These are phyloP conservation scores for Yamadazyma insecticola DNA, from an alignment of 805 yeast species.

Conservation along the genomic window DNA sequence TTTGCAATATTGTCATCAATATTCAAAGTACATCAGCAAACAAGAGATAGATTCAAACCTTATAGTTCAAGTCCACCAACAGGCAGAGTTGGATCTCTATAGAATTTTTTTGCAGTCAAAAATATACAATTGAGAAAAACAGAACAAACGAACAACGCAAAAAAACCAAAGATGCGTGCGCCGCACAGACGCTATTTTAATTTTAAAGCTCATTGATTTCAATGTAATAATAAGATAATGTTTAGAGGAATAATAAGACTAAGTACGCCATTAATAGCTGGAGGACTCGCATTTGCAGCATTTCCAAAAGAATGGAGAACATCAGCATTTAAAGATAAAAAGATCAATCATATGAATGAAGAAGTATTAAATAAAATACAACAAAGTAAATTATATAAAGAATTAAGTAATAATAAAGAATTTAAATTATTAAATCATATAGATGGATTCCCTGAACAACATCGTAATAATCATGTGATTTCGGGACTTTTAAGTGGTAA, in stretches of 20 bases:
- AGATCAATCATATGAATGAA: slow-evolving; percentile 16
- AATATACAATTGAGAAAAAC: too few relatives aligned
- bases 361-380: slow-evolving; percentile 15
- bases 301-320: slow-evolving; percentile 32
- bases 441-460: slow-evolving; percentile 48
- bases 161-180: too few relatives aligned
- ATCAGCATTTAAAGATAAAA: slow-evolving; percentile 9
- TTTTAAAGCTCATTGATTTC: too few relatives aligned
- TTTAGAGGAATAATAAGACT: slow-evolving; percentile 22
- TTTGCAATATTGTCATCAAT: too few relatives aligned
- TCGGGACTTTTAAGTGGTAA: slow-evolving; percentile 70
- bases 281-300: slow-evolving; percentile 22
- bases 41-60: too few relatives aligned
- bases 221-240: too few relatives aligned
- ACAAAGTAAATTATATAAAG: slow-evolving; percentile 15
- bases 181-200: too few relatives aligned
- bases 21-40: too few relatives aligned
- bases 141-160: too few relatives aligned
- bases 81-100: too few relatives aligned
- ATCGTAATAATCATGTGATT: slow-evolving; percentile 59
- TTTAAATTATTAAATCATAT: slow-evolving; percentile 12
- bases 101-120: too few relatives aligned
- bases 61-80: too few relatives aligned
- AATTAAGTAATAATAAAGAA: slow-evolving; percentile 12
- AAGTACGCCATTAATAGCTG: slow-evolving; percentile 25